Evolutionary conservation across 768 basidiomycete genomes (phyloP), one percentile per base, ranked within the genome.

Genomic region (Tricholoma sp.): DNA sequence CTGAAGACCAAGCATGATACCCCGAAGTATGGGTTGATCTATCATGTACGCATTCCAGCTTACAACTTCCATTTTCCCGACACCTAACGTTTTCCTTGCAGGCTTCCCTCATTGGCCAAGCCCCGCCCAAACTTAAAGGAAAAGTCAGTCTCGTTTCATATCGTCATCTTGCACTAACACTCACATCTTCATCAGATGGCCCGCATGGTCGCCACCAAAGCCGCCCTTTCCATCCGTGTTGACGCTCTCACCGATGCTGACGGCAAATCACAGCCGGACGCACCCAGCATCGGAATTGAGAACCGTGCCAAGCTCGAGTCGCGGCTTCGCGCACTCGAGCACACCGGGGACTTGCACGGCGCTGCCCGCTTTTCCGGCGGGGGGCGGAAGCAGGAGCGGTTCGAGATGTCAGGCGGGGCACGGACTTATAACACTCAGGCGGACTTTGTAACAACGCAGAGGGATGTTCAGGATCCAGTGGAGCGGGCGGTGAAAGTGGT

Each of bases 1-100:
- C 81, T 99, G 59, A 99, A 99, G 78, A 98, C 96, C 47, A 99
- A 98, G 81, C 92, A 98, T 61, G 96, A 98, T 76, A 98, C 96
- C 59, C 95, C 96, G 22, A 99, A 99, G 76, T 98, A 99, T 68
- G 97, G 97, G 59, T 79, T 98, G n/a, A 98, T 99, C 64, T 99
- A 98, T 75, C 97, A 98, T 76, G 92, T 90, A 70, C 35, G 83
- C 75, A 3, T 19, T 11, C 16, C 24, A 2, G 39, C 19, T 18
- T n/a, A 32, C 27, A 22, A 32, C 24, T 41, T 39, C 34, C 51
- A 2, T 27, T 27, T 50, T 56, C 32, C 54, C 27, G 24, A 51
- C 53, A 11, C 57, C 56, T 54, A 39, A 61, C 56, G 29, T 61
- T 46, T 11, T 29, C 8, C 3, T 32, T 55, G 8, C 51, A 92